A percentile compares a stretch with the other conserved stretches of the same genome.
Evolutionary conservation across 2,329 filamentous ascomycete species (phyloP).

Genomic region (Xenoacremonium recifei): DNA sequence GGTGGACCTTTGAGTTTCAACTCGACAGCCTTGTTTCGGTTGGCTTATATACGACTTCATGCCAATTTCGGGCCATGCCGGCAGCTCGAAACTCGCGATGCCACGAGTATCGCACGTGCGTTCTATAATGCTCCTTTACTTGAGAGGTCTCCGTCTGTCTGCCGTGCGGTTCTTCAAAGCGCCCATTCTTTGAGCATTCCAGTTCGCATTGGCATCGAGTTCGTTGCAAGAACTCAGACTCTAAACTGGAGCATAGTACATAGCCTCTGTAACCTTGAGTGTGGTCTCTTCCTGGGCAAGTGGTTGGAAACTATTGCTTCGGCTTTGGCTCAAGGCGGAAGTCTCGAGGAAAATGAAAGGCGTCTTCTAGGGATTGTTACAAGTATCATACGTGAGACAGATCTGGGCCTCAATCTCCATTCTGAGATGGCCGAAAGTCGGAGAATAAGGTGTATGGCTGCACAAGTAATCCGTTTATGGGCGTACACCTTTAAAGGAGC

Average conservation of each 20-base stretch:
- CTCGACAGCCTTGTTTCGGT: slow-evolving; percentile 26
- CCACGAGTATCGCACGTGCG: slow-evolving; percentile 1
- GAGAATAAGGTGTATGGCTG: slow-evolving; percentile 1
- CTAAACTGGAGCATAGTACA: slow-evolving; percentile 15
- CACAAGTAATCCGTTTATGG: slow-evolving; percentile 8
- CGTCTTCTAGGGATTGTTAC: background rate
- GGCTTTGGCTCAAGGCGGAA: background rate
- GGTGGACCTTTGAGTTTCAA: slow-evolving; percentile 66
- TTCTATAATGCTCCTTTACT: background rate
- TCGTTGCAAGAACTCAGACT: slow-evolving; percentile 11
- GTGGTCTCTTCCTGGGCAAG: slow-evolving; percentile 8
- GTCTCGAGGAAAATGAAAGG: background rate
- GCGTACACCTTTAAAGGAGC: slow-evolving; percentile 14
- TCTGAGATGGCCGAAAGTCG: background rate
- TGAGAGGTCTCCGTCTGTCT: background rate
- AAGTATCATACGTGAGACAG: background rate
- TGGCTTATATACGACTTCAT: slow-evolving; percentile 28
- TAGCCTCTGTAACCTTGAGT: slow-evolving; percentile 12
- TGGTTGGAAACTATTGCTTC: background rate
- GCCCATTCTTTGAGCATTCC: slow-evolving; percentile 12
- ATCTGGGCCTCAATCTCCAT: background rate
- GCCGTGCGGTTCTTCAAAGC: slow-evolving; percentile 9
- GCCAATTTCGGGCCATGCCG: slow-evolving; percentile 5
- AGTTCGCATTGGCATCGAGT: slow-evolving; percentile 12
- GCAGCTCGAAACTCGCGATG: slow-evolving; percentile 3